Conservation (phyloP, 352 stramenopile species). For the Phytophthora macrochlamydospora region DNA sequence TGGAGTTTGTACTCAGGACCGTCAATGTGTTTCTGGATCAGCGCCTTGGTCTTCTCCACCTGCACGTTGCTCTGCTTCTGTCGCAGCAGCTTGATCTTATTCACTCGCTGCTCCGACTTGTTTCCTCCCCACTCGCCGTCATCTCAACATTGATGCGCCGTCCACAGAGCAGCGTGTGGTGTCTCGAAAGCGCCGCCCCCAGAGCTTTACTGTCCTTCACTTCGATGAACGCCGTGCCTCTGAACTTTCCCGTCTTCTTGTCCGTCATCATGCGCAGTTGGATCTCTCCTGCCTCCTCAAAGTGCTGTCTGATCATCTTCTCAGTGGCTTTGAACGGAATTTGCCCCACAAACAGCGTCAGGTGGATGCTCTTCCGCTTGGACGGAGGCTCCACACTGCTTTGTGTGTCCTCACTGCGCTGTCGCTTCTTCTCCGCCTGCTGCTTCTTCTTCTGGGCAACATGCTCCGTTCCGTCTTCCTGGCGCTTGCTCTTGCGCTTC, state of each 20-base stretch:
- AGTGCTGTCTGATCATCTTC: conserved; percentile 67
- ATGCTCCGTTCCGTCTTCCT: conserved; percentile 29
- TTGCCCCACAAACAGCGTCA: conserved; percentile 87
- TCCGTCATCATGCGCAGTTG: conserved; percentile 83
- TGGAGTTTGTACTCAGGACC: conserved; percentile 73
- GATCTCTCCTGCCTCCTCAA: conserved; percentile 76
- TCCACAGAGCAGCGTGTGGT: conserved; percentile 80
- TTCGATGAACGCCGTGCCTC: conserved; percentile 87
- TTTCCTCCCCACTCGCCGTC: conserved; percentile 81
- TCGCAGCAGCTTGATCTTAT: conserved; percentile 70
- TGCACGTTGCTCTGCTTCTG: conserved; percentile 87
- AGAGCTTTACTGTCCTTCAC: conserved; percentile 85
- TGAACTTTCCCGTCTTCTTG: conserved; percentile 85
- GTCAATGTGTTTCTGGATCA: conserved; percentile 85
- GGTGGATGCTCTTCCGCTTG: conserved; percentile 73
- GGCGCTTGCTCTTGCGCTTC: conserved; percentile 48
- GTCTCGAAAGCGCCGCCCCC: conserved; percentile 72
- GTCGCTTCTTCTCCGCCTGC: conserved; percentile 51
- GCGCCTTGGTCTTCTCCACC: conserved; percentile 80
- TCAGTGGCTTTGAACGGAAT: conserved; percentile 80
- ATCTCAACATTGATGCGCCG: conserved; percentile 90
- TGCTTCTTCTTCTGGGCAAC: conserved; percentile 26
- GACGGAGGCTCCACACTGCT: conserved; percentile 22
- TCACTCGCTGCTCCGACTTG: conserved; percentile 78
- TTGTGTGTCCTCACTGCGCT: conserved; percentile 35